Percentiles rank a stretch among this genome's conserved stretches.
Evolutionary conservation across 352 stramenopile species (phyloP).

Genomic region (Achlya hypogyna): DNA sequence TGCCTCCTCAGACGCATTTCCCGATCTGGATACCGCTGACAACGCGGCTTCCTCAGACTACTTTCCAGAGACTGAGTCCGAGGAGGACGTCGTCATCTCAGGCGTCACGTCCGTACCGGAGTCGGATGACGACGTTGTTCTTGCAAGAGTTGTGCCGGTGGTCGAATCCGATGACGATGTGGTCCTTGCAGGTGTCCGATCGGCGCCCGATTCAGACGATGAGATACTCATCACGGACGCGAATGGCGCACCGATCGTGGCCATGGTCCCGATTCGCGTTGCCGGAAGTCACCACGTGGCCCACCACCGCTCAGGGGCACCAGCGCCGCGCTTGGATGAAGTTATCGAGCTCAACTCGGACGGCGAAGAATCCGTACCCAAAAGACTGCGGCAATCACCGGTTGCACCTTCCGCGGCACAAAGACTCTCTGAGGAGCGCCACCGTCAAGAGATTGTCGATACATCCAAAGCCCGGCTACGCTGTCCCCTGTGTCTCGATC

Average conservation of each 20-base stretch:
- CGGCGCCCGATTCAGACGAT: background rate
- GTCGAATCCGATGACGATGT: background rate
- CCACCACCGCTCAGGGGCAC: background rate
- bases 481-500: conserved; percentile 47
- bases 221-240: background rate
- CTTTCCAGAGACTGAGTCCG: too few relatives aligned
- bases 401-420: too few relatives aligned
- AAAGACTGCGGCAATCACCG: background rate
- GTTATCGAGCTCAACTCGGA: background rate
- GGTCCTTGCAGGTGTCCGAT: background rate
- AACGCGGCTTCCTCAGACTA: too few relatives aligned
- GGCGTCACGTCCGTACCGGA: too few relatives aligned
- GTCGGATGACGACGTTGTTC: too few relatives aligned
- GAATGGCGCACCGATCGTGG: background rate
- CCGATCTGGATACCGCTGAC: too few relatives aligned
- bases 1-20: too few relatives aligned
- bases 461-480: background rate
- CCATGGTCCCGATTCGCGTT: background rate
- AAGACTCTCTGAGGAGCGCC: too few relatives aligned
- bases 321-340: too few relatives aligned
- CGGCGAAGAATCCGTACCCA: background rate
- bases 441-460: background rate
- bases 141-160: too few relatives aligned
- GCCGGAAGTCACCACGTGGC: background rate
- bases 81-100: too few relatives aligned